Evolutionary conservation across 768 basidiomycete genomes (phyloP).

Genomic region (Hygrophorus russula): DNA sequence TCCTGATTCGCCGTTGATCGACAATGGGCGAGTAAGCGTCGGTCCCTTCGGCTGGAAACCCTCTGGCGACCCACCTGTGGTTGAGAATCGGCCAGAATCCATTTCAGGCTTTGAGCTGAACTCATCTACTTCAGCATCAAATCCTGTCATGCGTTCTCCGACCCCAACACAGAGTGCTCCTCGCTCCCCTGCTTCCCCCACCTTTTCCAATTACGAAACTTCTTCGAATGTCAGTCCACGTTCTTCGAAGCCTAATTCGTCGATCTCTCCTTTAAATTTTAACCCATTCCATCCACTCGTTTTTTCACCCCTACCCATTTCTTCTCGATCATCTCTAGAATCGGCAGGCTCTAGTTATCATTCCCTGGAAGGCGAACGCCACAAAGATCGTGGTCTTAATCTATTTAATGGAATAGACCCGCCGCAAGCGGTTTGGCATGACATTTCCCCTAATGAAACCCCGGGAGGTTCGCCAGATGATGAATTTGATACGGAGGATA

Average conservation of each 20-base stretch:
- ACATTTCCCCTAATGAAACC: constrained; percentile 35
- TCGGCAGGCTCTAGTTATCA: constrained; percentile 82
- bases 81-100: constrained; percentile 33
- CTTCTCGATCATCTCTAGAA: constrained; percentile 70
- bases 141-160: constrained; percentile 39
- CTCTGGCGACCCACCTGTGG: constrained; percentile 14
- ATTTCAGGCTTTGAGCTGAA: constrained; percentile 41
- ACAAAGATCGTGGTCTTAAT: constrained; percentile 39
- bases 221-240: constrained; percentile 30
- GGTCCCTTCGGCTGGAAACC: constrained; percentile 20
- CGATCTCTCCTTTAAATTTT: constrained; percentile 40
- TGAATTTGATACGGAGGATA: constrained; percentile 51
- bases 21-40: constrained; percentile 21
- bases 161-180: constrained; percentile 54
- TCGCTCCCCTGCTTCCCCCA: constrained; percentile 44
- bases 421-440: constrained; percentile 52
- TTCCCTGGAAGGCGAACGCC: constrained; percentile 54
- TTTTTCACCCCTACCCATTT: constrained; percentile 62
- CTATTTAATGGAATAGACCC: constrained; percentile 43
- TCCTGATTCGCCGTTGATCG: constrained; percentile 47
- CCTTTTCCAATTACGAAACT: constrained; percentile 31
- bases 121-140: constrained; percentile 30
- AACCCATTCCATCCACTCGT: constrained; percentile 45
- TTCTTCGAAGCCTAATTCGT: constrained; percentile 43
- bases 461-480: constrained; percentile 42